Evolutionary conservation across 2,329 filamentous ascomycete genomes (phyloP).

Genomic region (Xylariaceae sp.): DNA sequence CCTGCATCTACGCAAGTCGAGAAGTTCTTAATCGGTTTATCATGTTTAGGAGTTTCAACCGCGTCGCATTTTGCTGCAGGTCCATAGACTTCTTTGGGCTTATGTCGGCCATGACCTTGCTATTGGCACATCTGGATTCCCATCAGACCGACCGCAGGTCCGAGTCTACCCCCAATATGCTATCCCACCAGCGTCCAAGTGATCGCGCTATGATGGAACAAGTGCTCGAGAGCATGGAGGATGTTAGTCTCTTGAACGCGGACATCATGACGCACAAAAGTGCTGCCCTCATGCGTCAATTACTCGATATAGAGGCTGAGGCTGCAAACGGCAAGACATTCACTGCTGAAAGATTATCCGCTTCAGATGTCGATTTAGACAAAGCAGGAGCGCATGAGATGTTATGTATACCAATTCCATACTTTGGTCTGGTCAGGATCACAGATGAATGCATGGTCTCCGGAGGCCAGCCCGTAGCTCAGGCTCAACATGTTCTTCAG

Average conservation of each 20-base stretch:
- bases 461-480: too few relatives aligned
- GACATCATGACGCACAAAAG: slow-evolving; percentile 1
- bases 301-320: slow-evolving; percentile 1
- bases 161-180: neutral
- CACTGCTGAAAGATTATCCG: neutral
- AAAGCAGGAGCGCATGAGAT: neutral
- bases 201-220: slow-evolving; percentile 1
- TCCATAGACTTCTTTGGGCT: slow-evolving; percentile 4
- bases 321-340: neutral
- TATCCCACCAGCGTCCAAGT: slow-evolving; percentile 4
- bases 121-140: neutral
- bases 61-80: slow-evolving; percentile 1
- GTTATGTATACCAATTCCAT: neutral
- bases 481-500: too few relatives aligned
- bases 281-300: neutral
- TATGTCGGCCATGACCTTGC: slow-evolving; percentile 2
- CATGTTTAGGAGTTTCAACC: neutral
- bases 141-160: neutral
- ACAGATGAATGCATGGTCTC: neutral
- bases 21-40: neutral
- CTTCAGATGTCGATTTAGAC: neutral
- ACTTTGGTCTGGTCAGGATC: slow-evolving; percentile 9
- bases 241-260: neutral
- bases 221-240: slow-evolving; percentile 3
- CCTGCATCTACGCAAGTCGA: neutral